Evolutionary conservation across 2,329 filamentous ascomycete species (phyloP).

Genomic region (Diaporthe vaccinii): DNA sequence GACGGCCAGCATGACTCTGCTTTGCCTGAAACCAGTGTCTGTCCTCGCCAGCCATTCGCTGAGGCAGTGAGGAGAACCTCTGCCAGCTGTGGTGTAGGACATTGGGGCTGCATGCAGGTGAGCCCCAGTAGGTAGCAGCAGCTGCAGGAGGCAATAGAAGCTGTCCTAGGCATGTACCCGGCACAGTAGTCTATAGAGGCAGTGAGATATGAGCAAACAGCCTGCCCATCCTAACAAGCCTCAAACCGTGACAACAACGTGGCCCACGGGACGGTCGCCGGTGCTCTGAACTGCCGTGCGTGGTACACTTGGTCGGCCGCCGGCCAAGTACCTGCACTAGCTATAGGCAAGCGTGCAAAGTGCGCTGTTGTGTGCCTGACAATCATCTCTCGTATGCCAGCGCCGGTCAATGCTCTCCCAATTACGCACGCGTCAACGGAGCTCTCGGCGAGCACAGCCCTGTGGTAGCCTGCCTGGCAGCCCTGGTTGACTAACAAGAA

Average conservation of each 20-base stretch:
- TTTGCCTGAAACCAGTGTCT: conserved; percentile 18
- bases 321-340: conserved; percentile 4
- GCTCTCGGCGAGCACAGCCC: conserved; percentile 15
- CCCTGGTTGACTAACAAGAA: conserved; percentile 5
- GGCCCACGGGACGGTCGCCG: background rate
- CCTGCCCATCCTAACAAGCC: conserved; percentile 23
- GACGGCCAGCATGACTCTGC: conserved; percentile 9
- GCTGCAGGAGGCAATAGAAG: background rate
- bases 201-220: conserved; percentile 1
- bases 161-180: background rate
- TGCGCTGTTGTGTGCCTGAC: conserved; percentile 3
- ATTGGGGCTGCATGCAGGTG: conserved; percentile 18
- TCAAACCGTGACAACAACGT: conserved; percentile 18
- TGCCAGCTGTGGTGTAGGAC: conserved; percentile 2
- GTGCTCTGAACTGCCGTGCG: background rate
- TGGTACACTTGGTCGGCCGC: background rate
- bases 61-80: background rate
- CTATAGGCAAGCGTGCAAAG: background rate
- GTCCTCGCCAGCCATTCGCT: background rate
- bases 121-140: background rate
- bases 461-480: background rate
- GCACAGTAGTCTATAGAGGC: background rate
- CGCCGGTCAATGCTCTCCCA: conserved; percentile 16
- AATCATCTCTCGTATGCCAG: conserved; percentile 29
- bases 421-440: background rate